Conservation (phyloP, 2,329 filamentous ascomycete species). For the Coniella vitis region DNA sequence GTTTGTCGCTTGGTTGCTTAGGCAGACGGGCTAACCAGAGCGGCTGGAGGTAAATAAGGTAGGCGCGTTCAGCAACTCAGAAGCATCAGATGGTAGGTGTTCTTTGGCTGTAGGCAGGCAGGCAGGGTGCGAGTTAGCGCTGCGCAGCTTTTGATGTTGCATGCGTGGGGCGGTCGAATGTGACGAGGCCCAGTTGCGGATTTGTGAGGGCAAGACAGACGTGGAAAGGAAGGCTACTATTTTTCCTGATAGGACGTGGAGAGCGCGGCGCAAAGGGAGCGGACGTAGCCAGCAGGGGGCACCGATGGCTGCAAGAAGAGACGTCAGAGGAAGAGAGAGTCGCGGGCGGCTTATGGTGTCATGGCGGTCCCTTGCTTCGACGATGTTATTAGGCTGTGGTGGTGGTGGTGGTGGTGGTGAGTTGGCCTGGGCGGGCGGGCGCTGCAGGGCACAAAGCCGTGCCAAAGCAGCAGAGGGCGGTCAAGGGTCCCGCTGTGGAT, state of each 20-base stretch:
- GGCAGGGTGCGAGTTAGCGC: neutral
- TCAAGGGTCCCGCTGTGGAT: conserved; percentile 2
- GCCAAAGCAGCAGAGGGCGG: conserved; percentile 1
- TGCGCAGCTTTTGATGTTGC: no score
- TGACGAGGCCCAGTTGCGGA: no score
- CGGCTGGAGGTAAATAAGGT: neutral
- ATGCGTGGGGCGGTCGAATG: no score
- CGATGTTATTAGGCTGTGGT: neutral
- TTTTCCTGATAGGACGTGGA: no score
- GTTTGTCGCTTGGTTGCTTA: no score
- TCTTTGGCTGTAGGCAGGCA: neutral
- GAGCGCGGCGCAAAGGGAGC: no score
- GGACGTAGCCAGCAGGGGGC: neutral
- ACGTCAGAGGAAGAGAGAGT: neutral
- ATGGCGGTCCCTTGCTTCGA: conserved; percentile 2
- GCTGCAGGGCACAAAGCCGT: neutral
- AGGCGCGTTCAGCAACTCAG: no score
- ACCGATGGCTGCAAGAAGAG: neutral
- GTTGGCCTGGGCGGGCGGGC: neutral
- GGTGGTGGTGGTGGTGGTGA: no score
- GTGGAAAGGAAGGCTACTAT: no score
- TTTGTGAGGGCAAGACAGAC: no score
- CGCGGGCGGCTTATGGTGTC: conserved; percentile 2
- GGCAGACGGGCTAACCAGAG: neutral
- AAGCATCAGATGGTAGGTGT: no score